Base-by-base conservation (phyloP, 129 eudicot genomes). In the Helianthus tuberosus region DNA sequence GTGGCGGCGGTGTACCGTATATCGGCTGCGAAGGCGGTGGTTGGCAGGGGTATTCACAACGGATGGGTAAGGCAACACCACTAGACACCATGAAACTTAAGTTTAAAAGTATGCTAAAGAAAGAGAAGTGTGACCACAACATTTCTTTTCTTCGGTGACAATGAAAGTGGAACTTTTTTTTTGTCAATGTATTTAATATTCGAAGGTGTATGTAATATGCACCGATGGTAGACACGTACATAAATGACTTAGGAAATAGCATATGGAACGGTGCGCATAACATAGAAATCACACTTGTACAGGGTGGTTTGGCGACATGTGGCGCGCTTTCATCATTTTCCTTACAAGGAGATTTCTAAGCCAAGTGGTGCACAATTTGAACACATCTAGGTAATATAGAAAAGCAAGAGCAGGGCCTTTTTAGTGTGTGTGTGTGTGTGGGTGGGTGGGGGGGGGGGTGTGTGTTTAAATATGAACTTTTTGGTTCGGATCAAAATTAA, bases 11-110 rank as follows among this genome's bases (percentile, higher is more conserved):
- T 8, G 54, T 59, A 55, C 75, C 81, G 14, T 81, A 81, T 15
- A 41, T 7, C 15, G 85, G 81, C n/a, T 39, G 59, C 11, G 78
- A n/a, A 1, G 73, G 58, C 0, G 81, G 74, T 32, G 79, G 69
- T 77, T 82, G 72, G 41, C 82, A 82, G 66, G 81, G 78, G 27
- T 75, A 55, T 48, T 55, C 77, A 27, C 85, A 81, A 15, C n/a
- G 73, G 23, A 70, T 29, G 17, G 80, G 53, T n/a, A 54, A 51
- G 10, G 54, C 17, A 7, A 14, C 66, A 62, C 23, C 46, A 20
- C 39, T 58, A 25, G 78, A 75, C 35, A 48, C 7, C 13, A 50
- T 14, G 29, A 51, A 62, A 38, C 59, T 43, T 7, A 54, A 12
- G 75, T 14, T 29, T 68, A 66, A 71, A 29, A 53, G 17, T 61